These are phyloP conservation scores for Ruellia speciosa DNA, from an alignment of 305 asterid genomes.

Conservation along the genomic window DNA sequence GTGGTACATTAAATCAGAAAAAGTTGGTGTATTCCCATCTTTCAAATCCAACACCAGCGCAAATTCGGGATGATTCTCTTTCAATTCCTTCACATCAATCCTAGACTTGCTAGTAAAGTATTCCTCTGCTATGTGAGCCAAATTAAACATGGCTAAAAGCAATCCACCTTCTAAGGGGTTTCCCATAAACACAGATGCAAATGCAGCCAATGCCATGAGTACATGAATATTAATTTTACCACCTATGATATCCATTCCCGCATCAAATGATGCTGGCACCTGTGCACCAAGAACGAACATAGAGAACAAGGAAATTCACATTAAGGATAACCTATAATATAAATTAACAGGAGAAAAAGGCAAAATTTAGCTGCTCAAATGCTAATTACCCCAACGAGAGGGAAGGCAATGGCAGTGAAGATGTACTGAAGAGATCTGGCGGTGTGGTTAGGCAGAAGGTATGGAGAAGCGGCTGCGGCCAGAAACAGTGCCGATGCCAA, in stretches of 20 bases:
- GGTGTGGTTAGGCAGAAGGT: conserved; percentile 50
- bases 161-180: conserved; percentile 92
- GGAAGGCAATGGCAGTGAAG: conserved; percentile 59
- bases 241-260: conserved; percentile 67
- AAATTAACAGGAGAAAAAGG: not conserved
- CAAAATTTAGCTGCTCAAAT: conserved; percentile 15
- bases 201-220: conserved; percentile 96
- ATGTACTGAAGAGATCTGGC: conserved; percentile 54
- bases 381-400: conserved; percentile 73
- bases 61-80: conserved; percentile 84
- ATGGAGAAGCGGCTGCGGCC: conserved; percentile 70
- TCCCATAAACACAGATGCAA: conserved; percentile 94
- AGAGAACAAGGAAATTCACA: conserved; percentile 6
- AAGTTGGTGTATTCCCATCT: conserved; percentile 43
- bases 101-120: conserved; percentile 78
- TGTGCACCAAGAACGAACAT: conserved; percentile 23
- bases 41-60: conserved; percentile 62
- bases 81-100: conserved; percentile 83
- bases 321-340: not conserved
- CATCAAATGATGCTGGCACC: conserved; percentile 89
- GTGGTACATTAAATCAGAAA: conserved; percentile 56
- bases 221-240: conserved; percentile 92
- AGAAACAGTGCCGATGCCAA: conserved; percentile 65
- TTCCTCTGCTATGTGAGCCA: conserved; percentile 98
- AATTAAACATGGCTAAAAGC: conserved; percentile 92